These are phyloP conservation scores for Candolleomyces aberdarensis DNA, from an alignment of 768 basidiomycete species.

Conservation along the genomic window DNA sequence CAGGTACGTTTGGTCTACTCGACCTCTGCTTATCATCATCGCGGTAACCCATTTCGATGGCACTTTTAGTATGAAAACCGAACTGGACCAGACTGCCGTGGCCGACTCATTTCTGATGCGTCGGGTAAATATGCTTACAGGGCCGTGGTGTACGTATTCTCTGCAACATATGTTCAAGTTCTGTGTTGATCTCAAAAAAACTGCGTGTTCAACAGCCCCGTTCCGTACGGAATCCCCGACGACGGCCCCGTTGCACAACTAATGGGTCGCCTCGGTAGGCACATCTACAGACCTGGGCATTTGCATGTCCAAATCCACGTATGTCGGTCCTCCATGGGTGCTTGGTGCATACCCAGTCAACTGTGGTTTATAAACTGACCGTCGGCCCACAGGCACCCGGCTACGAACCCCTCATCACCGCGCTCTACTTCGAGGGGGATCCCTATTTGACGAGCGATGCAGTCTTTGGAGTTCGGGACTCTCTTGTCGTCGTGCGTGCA, in stretches of 20 bases:
- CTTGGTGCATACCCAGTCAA: neutral
- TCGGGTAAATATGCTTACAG: slow-evolving; percentile 71
- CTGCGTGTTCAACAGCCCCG: slow-evolving; percentile 28
- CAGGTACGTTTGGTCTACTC: slow-evolving; percentile 23
- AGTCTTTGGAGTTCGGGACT: slow-evolving; percentile 81
- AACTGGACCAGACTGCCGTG: slow-evolving; percentile 67
- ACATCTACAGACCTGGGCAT: slow-evolving; percentile 78
- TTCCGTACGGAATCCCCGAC: slow-evolving; percentile 73
- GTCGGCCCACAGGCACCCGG: slow-evolving; percentile 51
- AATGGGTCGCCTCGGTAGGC: slow-evolving; percentile 54
- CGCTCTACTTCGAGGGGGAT: slow-evolving; percentile 73
- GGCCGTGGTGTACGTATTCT: slow-evolving; percentile 52
- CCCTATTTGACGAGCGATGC: slow-evolving; percentile 64
- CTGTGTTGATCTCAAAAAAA: no score
- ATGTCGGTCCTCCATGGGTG: neutral
- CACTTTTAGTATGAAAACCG: slow-evolving; percentile 50
- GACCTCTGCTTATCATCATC: neutral
- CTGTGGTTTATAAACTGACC: neutral
- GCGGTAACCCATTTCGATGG: neutral
- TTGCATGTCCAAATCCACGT: slow-evolving; percentile 73
- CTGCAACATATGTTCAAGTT: neutral
- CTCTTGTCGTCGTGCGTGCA: slow-evolving; percentile 65
- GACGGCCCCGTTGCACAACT: slow-evolving; percentile 76
- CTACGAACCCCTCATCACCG: slow-evolving; percentile 68
- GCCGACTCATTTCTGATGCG: slow-evolving; percentile 52